Percentiles rank a stretch among this genome's conserved stretches.
phyloP scores from a whole-genome alignment of 2,329 filamentous ascomycete species.

The Diaporthe humulicola region DNA sequence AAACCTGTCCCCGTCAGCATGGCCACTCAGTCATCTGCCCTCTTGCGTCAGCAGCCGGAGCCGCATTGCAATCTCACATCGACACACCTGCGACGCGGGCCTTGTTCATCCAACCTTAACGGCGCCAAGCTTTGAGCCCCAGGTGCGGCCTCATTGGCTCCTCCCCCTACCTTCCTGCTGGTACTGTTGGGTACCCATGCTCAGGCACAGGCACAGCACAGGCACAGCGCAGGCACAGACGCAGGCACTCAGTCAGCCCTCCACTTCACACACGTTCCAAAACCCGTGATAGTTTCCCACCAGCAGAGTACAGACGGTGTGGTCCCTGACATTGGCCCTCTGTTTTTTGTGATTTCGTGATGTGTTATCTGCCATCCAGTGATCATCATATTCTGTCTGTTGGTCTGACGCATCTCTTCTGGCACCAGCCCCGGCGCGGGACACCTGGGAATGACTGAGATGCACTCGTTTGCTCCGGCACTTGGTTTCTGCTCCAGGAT shows the following conservation, averaged over 20 bases:
- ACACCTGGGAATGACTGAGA: background rate
- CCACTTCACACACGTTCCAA: conserved; percentile 16
- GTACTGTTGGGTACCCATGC: background rate
- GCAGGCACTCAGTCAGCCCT: background rate
- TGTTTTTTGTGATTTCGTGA: background rate
- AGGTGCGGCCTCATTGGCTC: background rate
- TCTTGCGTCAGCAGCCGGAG: conserved; percentile 5
- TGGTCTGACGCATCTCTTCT: background rate
- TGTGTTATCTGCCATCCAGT: background rate
- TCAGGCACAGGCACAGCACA: background rate
- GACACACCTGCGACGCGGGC: conserved; percentile 17
- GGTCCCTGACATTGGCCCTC: too few species aligned
- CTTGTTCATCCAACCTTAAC: conserved; percentile 32
- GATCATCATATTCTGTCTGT: too few species aligned
- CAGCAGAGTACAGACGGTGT: background rate
- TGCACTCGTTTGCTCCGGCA: background rate
- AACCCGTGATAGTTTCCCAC: conserved; percentile 1
- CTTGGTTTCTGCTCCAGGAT: background rate
- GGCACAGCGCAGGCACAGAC: background rate
- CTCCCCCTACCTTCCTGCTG: background rate
- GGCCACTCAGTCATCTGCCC: background rate
- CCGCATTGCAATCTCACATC: conserved; percentile 18
- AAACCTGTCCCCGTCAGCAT: background rate
- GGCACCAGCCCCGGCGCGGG: background rate
- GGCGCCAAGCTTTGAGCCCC: conserved; percentile 16